Base-by-base conservation (phyloP, 495 filamentous ascomycete genomes). In the Tuber brumale region DNA sequence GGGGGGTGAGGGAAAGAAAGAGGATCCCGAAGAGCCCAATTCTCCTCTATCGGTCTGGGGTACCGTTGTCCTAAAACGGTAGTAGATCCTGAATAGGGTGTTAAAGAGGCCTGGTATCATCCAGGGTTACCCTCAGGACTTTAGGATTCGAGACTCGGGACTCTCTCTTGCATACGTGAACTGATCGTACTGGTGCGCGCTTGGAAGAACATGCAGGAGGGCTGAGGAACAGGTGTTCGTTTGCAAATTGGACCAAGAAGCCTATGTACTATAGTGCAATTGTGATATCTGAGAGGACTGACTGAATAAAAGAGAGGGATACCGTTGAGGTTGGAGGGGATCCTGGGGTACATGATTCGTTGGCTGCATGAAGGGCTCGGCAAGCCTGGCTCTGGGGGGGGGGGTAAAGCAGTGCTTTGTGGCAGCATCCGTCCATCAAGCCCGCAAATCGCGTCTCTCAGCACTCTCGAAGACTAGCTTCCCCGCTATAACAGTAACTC, bases 151-250 rank as follows among this genome's bases (percentile, higher is more conserved):
- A 61, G 51, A 61, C 23, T 27, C 51, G 51, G 75, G 76, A 71
- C 78, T 80, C 76, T 72, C 74, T 72, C 66, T n/a, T n/a, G 75
- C 80, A 75, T 82, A 82, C 81, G 81, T 82, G 81, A 82, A 82
- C 81, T 76, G 74, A 72, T 72, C 70, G 78, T 80, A 82, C 81
- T 82, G 76, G 81, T 81, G 44, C 77, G 78, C 78, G 78, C 78
- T 80, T 76, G 76, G 76, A 76, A 23, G 35, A 43, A 70, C 80
- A 82, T 82, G 81, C 81, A 82, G 80, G 80, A 82, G 77, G 80
- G 81, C 81, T 82, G 81, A 79, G 72, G 78, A 69, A 80, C 78
- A 80, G 80, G 80, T 82, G 81, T 79, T 77, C 81, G 80, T 82
- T 82, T 82, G 80, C 74, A 76, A 78, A 82, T 77, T 75, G 76